Conservation (phyloP, 2,329 filamentous ascomycete genomes). For the Arachnopeziza araneosa region DNA sequence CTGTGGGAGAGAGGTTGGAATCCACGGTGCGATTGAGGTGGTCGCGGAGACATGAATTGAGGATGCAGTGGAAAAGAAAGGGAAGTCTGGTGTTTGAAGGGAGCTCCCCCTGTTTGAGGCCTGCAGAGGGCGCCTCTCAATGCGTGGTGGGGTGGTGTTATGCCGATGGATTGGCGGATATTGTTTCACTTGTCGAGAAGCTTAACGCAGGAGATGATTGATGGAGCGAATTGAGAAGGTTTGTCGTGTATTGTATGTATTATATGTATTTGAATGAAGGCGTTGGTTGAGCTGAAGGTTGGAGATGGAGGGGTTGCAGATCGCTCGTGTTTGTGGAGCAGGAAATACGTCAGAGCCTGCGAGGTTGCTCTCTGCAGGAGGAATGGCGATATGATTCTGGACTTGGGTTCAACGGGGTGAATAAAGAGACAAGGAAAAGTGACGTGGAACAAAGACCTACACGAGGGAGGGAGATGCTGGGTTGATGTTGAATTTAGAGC, state of each 20-base stretch:
- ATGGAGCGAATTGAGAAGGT: background rate
- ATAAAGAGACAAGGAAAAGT: background rate
- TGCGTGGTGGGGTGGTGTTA: background rate
- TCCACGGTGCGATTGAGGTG: conserved; percentile 21
- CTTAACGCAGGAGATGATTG: background rate
- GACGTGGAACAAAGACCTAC: too few species aligned
- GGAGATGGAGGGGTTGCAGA: background rate
- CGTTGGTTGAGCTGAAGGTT: background rate
- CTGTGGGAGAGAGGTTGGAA: conserved; percentile 22
- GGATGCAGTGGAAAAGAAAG: background rate
- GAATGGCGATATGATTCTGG: too few species aligned
- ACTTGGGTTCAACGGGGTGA: too few species aligned
- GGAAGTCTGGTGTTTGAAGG: background rate
- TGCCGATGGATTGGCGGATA: background rate
- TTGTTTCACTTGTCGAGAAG: background rate
- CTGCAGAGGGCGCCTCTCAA: background rate
- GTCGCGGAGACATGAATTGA: conserved; percentile 25
- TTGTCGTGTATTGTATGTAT: background rate
- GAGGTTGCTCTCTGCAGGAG: too few species aligned
- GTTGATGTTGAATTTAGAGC: too few species aligned
- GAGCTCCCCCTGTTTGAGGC: background rate
- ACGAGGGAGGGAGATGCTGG: too few species aligned
- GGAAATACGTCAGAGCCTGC: background rate
- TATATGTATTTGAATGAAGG: too few species aligned
- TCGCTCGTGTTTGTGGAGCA: background rate